Evolutionary conservation across 306 rosid species (phyloP), one percentile per base, ranked within the genome.

Genomic region (Vigna unguiculata): DNA sequence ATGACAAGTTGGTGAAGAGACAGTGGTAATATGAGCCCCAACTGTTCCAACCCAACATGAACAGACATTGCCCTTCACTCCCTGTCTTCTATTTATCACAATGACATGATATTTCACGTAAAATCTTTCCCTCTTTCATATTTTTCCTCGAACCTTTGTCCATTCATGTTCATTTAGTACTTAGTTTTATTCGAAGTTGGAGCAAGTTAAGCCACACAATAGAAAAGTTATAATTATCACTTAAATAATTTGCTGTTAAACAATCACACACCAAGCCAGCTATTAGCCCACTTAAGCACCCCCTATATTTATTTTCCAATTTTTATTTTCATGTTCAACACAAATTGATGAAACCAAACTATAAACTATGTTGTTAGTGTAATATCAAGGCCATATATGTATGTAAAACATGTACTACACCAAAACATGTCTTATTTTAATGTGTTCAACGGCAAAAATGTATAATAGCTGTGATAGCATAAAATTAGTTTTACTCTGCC

Each of bases 171-270:
- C 32, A 55, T 24, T 57, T 57, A 24, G 7, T 58, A 28, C 6
- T 60, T 60, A 2, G 43, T 60, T 60, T 60, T 60, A 60, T 30
- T 60, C 16, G 67, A 60, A 60, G 41, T 59, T 59, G 65, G 20
- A 59, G 6, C 12, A 58, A 59, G 21, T 60, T 16, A 60, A 30
- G 12, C 45, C 67, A 61, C 67, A 61, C 46, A 34, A 3, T 46
- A 61, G n/a, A 7, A 61, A 61, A 16, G 15, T 7, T 58, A 58
- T 28, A 0, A 58, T 24, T 60, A 59, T 30, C 22, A 30, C 11
- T 61, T 14, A 34, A n/a, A 16, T n/a, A 9, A 36, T n/a, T 62
- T 62, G 1, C 47, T n/a, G 69, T 62, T 62, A 62, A 36, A 7
- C 47, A 61, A 16, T 30, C 45, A 61, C 43, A 62, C 15, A 32